Percentiles rank a stretch among this genome's conserved stretches.
Evolutionary conservation across 2,329 filamentous ascomycete species (phyloP).

Genomic region (Pseudogymnoascus sp.): DNA sequence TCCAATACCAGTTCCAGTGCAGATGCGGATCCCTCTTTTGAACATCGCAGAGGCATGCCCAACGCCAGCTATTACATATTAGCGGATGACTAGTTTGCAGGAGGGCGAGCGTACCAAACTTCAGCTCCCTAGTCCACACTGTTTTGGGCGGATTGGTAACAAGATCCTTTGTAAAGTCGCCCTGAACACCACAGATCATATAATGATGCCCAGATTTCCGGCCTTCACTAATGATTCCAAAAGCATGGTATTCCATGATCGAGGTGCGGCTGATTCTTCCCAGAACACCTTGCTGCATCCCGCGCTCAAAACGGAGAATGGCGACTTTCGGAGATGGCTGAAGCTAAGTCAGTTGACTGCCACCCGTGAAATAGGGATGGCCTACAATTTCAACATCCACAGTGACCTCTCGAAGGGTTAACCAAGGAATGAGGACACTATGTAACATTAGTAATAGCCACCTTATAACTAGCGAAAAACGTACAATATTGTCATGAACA

Average conservation of each 20-base stretch:
- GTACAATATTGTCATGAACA: conserved; percentile 35
- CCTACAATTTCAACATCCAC: conserved; percentile 34
- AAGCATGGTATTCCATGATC: conserved; percentile 37
- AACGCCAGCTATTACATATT: conserved; percentile 30
- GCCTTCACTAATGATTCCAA: conserved; percentile 35
- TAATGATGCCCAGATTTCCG: conserved; percentile 31
- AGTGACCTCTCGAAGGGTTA: conserved; percentile 33
- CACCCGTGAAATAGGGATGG: conserved; percentile 1
- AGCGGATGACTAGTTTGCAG: conserved; percentile 11
- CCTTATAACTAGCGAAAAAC: conserved; percentile 9
- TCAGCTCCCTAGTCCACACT: conserved; percentile 34
- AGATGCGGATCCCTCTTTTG: conserved; percentile 35
- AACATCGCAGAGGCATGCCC: conserved; percentile 37
- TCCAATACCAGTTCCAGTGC: conserved; percentile 35
- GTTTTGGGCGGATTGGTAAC: conserved; percentile 33
- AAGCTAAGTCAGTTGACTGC: conserved; percentile 17
- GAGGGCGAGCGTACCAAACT: conserved; percentile 29
- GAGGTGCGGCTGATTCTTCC: conserved; percentile 35
- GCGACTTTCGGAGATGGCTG: conserved; percentile 36
- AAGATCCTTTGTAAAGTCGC: conserved; percentile 33
- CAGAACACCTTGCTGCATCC: conserved; percentile 36
- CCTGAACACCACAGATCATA: conserved; percentile 37
- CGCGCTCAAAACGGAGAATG: conserved; percentile 32
- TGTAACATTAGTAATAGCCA: conserved; percentile 16
- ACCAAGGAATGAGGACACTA: conserved; percentile 34